Evolutionary conservation across 1,139 yeast species (phyloP).

Genomic region (Geotrichum fermentans): DNA sequence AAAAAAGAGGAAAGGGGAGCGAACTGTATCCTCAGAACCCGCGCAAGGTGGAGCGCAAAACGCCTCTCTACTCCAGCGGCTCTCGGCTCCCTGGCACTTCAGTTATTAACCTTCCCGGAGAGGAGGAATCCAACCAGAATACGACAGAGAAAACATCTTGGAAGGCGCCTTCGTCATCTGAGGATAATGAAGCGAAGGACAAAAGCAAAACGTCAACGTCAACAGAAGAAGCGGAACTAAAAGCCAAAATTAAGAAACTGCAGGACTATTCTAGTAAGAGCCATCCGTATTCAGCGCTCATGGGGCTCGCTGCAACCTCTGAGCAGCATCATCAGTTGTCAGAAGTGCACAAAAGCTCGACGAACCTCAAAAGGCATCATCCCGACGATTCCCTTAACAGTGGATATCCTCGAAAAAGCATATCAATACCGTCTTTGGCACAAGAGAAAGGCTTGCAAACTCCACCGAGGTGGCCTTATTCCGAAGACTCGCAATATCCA

Average conservation of each 20-base stretch:
- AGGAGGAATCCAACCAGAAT: not conserved
- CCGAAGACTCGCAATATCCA: not conserved
- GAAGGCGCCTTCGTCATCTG: not conserved
- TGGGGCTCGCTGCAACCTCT: slow-evolving; percentile 17
- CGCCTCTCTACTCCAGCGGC: not conserved
- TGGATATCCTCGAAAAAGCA: slow-evolving; percentile 11
- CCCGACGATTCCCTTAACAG: not conserved
- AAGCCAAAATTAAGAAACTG: not conserved
- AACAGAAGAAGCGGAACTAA: not conserved
- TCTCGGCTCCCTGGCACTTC: not conserved
- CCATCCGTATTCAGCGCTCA: slow-evolving; percentile 16
- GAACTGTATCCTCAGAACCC: slow-evolving; percentile 27
- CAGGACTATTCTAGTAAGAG: not conserved
- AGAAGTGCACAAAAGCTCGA: slow-evolving; percentile 3
- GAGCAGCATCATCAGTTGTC: slow-evolving; percentile 17
- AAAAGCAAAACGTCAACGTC: not conserved
- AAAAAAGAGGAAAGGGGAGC: slow-evolving; percentile 41
- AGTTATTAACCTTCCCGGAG: not conserved
- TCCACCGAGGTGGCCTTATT: not conserved
- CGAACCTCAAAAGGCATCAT: slow-evolving; percentile 1
- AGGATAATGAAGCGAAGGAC: not conserved
- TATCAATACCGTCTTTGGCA: slow-evolving; percentile 4
- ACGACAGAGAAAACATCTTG: not conserved
- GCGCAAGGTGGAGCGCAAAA: slow-evolving; percentile 11
- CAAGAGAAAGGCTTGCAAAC: not conserved